Base-by-base conservation (phyloP, 352 stramenopile genomes). In the Halophytophthora polymorphica region DNA sequence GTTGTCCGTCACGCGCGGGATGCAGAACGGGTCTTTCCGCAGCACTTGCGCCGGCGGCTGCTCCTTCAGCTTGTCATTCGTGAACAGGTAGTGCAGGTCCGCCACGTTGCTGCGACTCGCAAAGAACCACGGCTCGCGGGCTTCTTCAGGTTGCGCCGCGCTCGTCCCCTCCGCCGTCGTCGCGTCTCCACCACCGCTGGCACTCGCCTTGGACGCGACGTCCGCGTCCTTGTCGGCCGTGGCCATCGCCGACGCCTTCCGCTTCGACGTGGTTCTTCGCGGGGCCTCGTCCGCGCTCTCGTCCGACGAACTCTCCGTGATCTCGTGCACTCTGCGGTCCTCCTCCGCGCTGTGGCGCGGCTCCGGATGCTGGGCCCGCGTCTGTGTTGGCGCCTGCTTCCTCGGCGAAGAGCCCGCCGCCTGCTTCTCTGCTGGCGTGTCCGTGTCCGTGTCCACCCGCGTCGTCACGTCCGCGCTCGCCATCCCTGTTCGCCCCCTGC, bases 1-100 rank as follows among this genome's bases (percentile, higher is more conserved):
- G 52, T 87, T 87, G 65, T 90, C 80, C 14, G 80, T 86, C 22
- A 82, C 69, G 23, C 80, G 64, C 15, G 80, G 80, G 55, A 90
- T 90, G 31, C 73, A 85, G 50, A 86, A 90, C 50, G 80, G 77
- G 49, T 88, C 77, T 4, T 56, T 78, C 18, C 69, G 51, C 28
- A 86, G 51, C 44, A 86, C 75, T 23, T 70, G 42, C 2, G 71
- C 71, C 7, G 75, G 59, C 11, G 71, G 65, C 37, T 81, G 54
- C 28, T 79, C 64, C 63, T 85, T 83, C 5, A 85, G 49, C 54
- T 77, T 77, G 63, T 85, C 71, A 58, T 85, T 85, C 35, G 71
- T 85, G 54, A 85, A 83, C 41, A 85, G 52, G 47, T 77, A 80
- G 51, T 75, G 58, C 58, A 85, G 70, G 43, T 85, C 73, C 12